A percentile compares a stretch with the other conserved stretches of the same genome.
phyloP scores from a whole-genome alignment of 345 rosid genomes.

The Arabidopsis arenosa region DNA sequence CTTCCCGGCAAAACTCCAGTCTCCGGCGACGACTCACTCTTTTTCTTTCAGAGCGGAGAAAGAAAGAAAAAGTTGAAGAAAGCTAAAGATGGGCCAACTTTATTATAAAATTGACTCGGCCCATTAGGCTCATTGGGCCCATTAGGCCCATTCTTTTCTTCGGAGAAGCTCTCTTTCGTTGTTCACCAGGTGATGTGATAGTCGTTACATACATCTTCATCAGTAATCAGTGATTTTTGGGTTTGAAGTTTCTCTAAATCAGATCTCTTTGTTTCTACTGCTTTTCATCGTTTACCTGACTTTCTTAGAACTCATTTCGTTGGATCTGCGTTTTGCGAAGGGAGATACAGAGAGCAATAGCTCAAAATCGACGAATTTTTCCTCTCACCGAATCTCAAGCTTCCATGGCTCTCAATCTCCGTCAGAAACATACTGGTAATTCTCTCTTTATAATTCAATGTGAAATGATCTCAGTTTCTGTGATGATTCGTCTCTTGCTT shows the following conservation, averaged over 20 bases:
- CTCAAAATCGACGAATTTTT: not conserved
- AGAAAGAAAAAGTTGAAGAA: not conserved
- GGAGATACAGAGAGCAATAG: slow-evolving; percentile 4
- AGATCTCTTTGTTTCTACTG: not conserved
- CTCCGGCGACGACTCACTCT: slow-evolving; percentile 24
- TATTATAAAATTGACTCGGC: not conserved
- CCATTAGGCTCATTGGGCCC: slow-evolving; percentile 16
- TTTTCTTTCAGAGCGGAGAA: not conserved
- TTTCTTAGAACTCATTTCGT: slow-evolving; percentile 23
- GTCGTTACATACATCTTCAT: no score
- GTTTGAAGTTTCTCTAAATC: slow-evolving; percentile 24
- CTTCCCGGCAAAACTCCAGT: slow-evolving; percentile 24
- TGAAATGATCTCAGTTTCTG: no score
- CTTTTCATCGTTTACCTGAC: not conserved
- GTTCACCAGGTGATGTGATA: not conserved
- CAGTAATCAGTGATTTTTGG: slow-evolving; percentile 3
- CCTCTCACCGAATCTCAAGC: slow-evolving; percentile 7
- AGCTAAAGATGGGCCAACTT: not conserved
- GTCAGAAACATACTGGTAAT: slow-evolving; percentile 93
- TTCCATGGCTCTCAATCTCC: slow-evolving; percentile 96
- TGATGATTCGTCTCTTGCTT: no score
- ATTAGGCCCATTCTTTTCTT: not conserved
- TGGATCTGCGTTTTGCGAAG: slow-evolving; percentile 35
- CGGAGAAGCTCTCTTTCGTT: slow-evolving; percentile 9
- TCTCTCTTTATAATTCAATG: not conserved